phyloP scores from a whole-genome alignment of 768 basidiomycete species.

The Butyriboletus loyo region DNA sequence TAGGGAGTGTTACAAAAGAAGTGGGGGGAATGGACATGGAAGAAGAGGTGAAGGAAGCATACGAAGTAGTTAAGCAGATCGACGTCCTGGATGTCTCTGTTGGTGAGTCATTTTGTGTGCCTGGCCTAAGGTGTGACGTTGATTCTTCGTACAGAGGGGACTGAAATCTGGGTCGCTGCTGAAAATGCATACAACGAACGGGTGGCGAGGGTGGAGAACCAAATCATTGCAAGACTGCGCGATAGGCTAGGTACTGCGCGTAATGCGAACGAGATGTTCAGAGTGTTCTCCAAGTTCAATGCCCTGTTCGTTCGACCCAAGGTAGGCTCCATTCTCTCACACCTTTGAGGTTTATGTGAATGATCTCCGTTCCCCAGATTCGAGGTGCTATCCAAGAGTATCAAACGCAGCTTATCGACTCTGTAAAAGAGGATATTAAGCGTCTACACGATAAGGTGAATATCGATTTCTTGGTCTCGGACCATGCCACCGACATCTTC shows the following conservation, averaged over 20 bases:
- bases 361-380: slow-evolving; percentile 49
- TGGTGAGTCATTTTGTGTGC: slow-evolving; percentile 47
- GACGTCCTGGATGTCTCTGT: slow-evolving; percentile 93
- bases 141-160: slow-evolving; percentile 65
- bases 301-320: slow-evolving; percentile 94
- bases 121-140: neutral
- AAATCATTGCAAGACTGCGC: slow-evolving; percentile 90
- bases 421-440: slow-evolving; percentile 98
- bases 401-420: slow-evolving; percentile 97
- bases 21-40: slow-evolving; percentile 96
- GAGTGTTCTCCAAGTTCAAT: slow-evolving; percentile 98
- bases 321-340: slow-evolving; percentile 41
- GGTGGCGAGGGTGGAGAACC: slow-evolving; percentile 95
- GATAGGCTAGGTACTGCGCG: slow-evolving; percentile 92
- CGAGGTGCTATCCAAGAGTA: slow-evolving; percentile 99
- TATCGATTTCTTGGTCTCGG: neutral
- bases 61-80: slow-evolving; percentile 95
- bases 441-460: slow-evolving; percentile 85
- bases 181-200: slow-evolving; percentile 98
- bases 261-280: slow-evolving; percentile 99
- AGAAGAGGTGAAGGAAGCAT: slow-evolving; percentile 93
- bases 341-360: neutral
- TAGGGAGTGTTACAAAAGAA: slow-evolving; percentile 69
- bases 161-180: slow-evolving; percentile 95
- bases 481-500: neutral